Conservation (phyloP, 2,329 filamentous ascomycete genomes). For the Colletotrichum sp. region DNA sequence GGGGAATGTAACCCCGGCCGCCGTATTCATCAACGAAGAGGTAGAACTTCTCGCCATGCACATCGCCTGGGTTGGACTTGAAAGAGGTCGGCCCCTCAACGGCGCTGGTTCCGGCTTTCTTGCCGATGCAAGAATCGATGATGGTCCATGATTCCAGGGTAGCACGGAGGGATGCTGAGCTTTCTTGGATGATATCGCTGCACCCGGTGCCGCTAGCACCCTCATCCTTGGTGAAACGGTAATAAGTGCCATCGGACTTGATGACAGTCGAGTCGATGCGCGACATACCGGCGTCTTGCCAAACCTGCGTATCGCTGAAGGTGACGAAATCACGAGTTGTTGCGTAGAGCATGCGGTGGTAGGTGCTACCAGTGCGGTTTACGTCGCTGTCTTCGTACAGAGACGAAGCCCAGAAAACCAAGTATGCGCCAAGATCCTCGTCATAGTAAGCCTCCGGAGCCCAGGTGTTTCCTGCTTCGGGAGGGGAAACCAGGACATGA, state of each 20-base stretch:
- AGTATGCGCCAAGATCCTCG: slow-evolving; percentile 42
- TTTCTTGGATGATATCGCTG: slow-evolving; percentile 59
- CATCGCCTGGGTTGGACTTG: slow-evolving; percentile 53
- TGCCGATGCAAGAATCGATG: slow-evolving; percentile 54
- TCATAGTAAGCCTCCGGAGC: slow-evolving; percentile 59
- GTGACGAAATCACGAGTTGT: slow-evolving; percentile 56
- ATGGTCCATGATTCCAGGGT: slow-evolving; percentile 47
- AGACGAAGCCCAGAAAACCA: slow-evolving; percentile 50
- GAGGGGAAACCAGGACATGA: slow-evolving; percentile 52
- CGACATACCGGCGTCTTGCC: slow-evolving; percentile 56
- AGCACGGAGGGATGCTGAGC: slow-evolving; percentile 44
- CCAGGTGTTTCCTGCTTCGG: slow-evolving; percentile 58
- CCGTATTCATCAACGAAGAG: slow-evolving; percentile 61
- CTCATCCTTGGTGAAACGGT: slow-evolving; percentile 62
- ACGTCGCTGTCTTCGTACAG: slow-evolving; percentile 45
- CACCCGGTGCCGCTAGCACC: slow-evolving; percentile 53
- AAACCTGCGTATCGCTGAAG: slow-evolving; percentile 50
- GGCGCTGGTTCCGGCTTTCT: slow-evolving; percentile 49
- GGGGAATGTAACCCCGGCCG: slow-evolving; percentile 56
- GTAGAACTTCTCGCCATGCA: slow-evolving; percentile 58
- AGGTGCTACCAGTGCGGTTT: slow-evolving; percentile 45
- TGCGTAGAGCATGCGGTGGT: slow-evolving; percentile 59
- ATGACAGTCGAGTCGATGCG: slow-evolving; percentile 59
- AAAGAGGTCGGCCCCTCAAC: slow-evolving; percentile 60
- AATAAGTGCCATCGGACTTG: slow-evolving; percentile 44